These are phyloP conservation scores for Taphrina flavorubra DNA, from an alignment of 1,139 yeast genomes.

Conservation along the genomic window DNA sequence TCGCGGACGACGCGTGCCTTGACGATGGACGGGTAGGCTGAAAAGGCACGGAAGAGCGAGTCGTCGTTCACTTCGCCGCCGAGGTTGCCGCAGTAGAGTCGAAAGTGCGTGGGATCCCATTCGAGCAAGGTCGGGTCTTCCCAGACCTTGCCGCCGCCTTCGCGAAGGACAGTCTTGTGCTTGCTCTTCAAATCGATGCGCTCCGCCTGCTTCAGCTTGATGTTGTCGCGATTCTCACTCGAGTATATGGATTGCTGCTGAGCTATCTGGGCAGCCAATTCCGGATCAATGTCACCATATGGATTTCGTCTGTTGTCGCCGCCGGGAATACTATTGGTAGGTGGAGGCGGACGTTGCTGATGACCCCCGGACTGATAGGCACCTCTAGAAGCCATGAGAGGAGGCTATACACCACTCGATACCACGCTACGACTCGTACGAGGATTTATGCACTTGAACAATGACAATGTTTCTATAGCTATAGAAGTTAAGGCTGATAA, in stretches of 20 bases:
- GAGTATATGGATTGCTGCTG: conserved; percentile 49
- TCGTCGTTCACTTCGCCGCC: conserved; percentile 71
- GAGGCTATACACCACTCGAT: too few relatives aligned
- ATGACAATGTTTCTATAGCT: not conserved
- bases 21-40: conserved; percentile 58
- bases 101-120: conserved; percentile 72
- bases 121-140: conserved; percentile 58
- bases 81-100: conserved; percentile 75
- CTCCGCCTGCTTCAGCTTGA: conserved; percentile 32
- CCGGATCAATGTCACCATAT: conserved; percentile 20
- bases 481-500: too few relatives aligned
- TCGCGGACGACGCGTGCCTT: conserved; percentile 65
- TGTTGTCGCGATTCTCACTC: conserved; percentile 43
- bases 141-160: conserved; percentile 60
- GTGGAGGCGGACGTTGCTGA: conserved; percentile 5
- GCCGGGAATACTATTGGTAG: not conserved
- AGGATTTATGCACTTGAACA: not conserved
- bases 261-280: conserved; percentile 48
- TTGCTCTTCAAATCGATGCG: conserved; percentile 43
- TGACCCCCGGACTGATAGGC: conserved; percentile 7
- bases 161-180: conserved; percentile 54
- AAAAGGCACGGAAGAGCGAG: conserved; percentile 60
- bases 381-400: conserved; percentile 12
- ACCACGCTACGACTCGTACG: too few relatives aligned
- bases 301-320: not conserved